Evolutionary conservation across 306 rosid species (phyloP).

Genomic region (Lupinus albus): DNA sequence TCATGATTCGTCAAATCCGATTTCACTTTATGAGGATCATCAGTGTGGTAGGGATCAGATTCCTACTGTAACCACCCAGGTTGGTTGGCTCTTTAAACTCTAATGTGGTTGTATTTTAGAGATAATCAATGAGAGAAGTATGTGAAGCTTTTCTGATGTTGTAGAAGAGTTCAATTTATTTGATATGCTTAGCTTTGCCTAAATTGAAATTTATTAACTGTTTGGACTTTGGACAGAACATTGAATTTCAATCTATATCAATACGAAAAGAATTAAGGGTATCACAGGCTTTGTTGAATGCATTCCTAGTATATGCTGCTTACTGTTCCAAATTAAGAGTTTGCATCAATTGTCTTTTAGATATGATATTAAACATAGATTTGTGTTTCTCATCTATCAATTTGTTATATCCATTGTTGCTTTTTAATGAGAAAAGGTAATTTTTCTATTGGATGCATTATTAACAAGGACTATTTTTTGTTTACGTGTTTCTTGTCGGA

Average conservation of each 20-base stretch:
- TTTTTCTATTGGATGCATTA: not conserved
- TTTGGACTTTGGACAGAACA: not conserved
- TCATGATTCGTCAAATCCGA: conserved; percentile 55
- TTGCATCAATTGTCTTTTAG: not conserved
- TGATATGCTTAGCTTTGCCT: not conserved
- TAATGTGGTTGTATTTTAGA: not conserved
- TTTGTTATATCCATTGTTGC: not conserved
- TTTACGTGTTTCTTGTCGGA: not conserved
- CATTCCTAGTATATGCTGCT: conserved; percentile 26
- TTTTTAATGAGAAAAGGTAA: not conserved
- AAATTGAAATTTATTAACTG: not conserved
- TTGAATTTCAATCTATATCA: conserved; percentile 1
- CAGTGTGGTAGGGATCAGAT: conserved; percentile 68
- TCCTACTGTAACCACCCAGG: conserved; percentile 85
- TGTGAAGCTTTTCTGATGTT: not conserved
- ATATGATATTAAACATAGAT: conserved; percentile 10
- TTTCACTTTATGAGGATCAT: conserved; percentile 81
- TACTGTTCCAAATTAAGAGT: conserved; percentile 1
- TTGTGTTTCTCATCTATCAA: not conserved
- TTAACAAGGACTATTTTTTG: not conserved
- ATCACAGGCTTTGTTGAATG: not conserved
- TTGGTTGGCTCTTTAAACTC: conserved; percentile 39
- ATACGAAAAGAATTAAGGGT: not conserved
- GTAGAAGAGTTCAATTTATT: conserved; percentile 13
- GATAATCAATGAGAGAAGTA: not conserved